Evolutionary conservation across 805 yeast genomes (phyloP).

Genomic region (Candida loeiensis): DNA sequence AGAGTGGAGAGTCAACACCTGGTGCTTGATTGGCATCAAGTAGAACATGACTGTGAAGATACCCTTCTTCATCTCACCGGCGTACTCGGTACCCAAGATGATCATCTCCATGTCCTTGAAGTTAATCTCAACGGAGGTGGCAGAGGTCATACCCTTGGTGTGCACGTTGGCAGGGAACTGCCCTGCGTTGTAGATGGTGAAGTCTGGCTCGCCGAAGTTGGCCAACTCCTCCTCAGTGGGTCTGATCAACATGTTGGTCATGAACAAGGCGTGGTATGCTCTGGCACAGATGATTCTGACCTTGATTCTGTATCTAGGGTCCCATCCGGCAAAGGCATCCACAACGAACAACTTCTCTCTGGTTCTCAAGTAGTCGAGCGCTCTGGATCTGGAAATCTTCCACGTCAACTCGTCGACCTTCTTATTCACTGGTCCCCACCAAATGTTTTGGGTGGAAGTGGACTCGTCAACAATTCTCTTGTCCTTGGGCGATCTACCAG

Average conservation of each 20-base stretch:
- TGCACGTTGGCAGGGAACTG: constrained; percentile 96
- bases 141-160: constrained; percentile 96
- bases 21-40: constrained; percentile 92
- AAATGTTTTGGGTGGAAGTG: constrained; percentile 74
- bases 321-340: constrained; percentile 99
- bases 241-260: constrained; percentile 96
- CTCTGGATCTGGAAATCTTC: constrained; percentile 94
- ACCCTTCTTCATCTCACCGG: constrained; percentile 99
- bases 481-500: constrained; percentile 98
- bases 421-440: constrained; percentile 99
- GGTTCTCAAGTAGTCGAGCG: constrained; percentile 93
- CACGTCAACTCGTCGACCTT: constrained; percentile 92
- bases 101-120: constrained; percentile 99
- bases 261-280: constrained; percentile 96
- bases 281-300: constrained; percentile 96
- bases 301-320: constrained; percentile 93
- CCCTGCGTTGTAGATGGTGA: constrained; percentile 97
- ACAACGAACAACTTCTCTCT: constrained; percentile 91
- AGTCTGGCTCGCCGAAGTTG: constrained; percentile 94
- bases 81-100: constrained; percentile 96
- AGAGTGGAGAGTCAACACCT: constrained; percentile 90
- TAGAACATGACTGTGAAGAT: constrained; percentile 98
- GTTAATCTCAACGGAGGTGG: constrained; percentile 93
- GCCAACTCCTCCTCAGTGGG: constrained; percentile 88
- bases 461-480: constrained; percentile 96